phyloP scores from a whole-genome alignment of 768 basidiomycete genomes.

The Tricholoma flavovirens region DNA sequence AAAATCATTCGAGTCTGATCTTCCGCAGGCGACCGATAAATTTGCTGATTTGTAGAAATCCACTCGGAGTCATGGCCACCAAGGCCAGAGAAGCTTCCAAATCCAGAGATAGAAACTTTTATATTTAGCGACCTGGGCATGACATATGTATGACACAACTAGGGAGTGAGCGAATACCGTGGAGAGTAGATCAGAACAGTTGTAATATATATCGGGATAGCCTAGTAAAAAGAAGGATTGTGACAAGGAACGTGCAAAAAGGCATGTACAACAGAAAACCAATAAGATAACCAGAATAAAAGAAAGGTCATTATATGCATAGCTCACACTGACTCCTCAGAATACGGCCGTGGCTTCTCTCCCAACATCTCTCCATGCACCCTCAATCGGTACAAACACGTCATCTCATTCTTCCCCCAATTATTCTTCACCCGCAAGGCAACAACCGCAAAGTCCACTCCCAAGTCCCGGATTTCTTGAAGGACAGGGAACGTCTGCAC shows the following conservation, averaged over 20 bases:
- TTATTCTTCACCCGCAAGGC: slow-evolving; percentile 76
- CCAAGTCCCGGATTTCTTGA: slow-evolving; percentile 59
- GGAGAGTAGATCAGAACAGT: not conserved
- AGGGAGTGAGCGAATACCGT: not conserved
- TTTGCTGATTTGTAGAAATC: slow-evolving; percentile 26
- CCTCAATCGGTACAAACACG: slow-evolving; percentile 84
- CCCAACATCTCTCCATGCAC: slow-evolving; percentile 63
- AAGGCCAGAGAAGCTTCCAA: not conserved
- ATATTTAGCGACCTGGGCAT: not conserved
- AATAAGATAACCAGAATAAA: slow-evolving; percentile 5
- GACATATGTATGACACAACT: not conserved
- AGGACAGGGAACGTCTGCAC: slow-evolving; percentile 80
- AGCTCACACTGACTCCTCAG: slow-evolving; percentile 20
- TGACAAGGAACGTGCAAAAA: slow-evolving; percentile 8
- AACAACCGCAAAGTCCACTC: slow-evolving; percentile 81
- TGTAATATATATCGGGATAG: not conserved
- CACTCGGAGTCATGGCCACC: not conserved
- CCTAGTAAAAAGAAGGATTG: slow-evolving; percentile 1
- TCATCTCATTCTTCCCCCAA: slow-evolving; percentile 80
- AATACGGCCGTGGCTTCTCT: slow-evolving; percentile 32
- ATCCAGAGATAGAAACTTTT: not conserved
- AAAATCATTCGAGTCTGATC: not conserved
- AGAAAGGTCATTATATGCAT: not conserved
- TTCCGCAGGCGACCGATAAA: slow-evolving; percentile 35
- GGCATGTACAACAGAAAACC: not conserved